Evolutionary conservation across 805 yeast species (phyloP).

Genomic region (Barnettozyma sp.): DNA sequence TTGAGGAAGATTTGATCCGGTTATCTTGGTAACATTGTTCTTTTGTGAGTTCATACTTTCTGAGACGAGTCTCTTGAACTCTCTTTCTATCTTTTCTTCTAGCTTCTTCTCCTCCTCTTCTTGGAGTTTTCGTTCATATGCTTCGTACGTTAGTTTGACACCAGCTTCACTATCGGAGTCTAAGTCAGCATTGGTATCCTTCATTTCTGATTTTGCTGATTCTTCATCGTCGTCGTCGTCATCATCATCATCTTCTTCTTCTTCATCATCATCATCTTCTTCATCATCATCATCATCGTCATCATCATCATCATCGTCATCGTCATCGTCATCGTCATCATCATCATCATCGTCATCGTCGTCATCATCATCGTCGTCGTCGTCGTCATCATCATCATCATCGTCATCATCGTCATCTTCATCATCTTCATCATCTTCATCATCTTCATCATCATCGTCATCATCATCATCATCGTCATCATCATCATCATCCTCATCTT

Average conservation of each 20-base stretch:
- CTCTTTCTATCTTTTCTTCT: slow-evolving; percentile 48
- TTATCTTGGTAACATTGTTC: slow-evolving; percentile 5
- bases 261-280: slow-evolving; percentile 23
- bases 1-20: slow-evolving; percentile 15
- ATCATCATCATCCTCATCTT: slow-evolving; percentile 13
- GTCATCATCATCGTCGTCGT: slow-evolving; percentile 18
- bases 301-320: slow-evolving; percentile 14
- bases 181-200: not conserved
- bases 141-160: slow-evolving; percentile 31
- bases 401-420: slow-evolving; percentile 22
- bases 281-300: slow-evolving; percentile 10
- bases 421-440: slow-evolving; percentile 21
- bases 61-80: slow-evolving; percentile 45
- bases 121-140: slow-evolving; percentile 31
- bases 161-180: slow-evolving; percentile 21
- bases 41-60: slow-evolving; percentile 38
- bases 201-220: no score
- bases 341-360: no score
- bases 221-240: slow-evolving; percentile 3
- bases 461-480: slow-evolving; percentile 18
- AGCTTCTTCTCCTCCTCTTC: slow-evolving; percentile 39
- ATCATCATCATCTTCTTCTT: slow-evolving; percentile 18
- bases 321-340: no score
- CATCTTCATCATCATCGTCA: slow-evolving; percentile 17
- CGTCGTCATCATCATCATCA: slow-evolving; percentile 18